Evolutionary conservation across 495 filamentous ascomycete species (phyloP).

Genomic region (Neurospora pannonica): DNA sequence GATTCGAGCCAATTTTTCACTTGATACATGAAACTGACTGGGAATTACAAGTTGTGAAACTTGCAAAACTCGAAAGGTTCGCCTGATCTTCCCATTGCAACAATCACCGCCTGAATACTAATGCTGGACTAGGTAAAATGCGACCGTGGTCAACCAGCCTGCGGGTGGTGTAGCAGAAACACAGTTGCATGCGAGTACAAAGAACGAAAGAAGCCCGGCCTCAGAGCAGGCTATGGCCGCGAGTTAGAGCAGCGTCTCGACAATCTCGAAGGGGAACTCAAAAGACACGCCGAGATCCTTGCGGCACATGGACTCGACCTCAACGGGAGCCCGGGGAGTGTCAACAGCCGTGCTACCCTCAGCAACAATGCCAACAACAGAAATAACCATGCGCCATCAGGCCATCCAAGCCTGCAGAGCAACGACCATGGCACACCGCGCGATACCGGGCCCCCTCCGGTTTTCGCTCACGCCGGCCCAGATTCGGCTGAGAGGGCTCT

Average conservation of each 20-base stretch:
- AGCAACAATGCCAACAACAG: conserved; percentile 25
- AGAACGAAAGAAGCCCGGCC: conserved; percentile 75
- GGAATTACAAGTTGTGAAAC: background rate
- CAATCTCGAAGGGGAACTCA: conserved; percentile 42
- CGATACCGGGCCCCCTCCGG: conserved; percentile 26
- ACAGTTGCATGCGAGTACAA: conserved; percentile 71
- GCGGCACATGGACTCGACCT: conserved; percentile 19
- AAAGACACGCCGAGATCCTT: conserved; percentile 39
- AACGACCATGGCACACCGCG: conserved; percentile 41
- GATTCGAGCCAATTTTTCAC: too few relatives aligned
- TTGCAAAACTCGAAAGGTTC: background rate
- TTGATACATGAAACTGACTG: background rate
- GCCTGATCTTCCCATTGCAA: background rate
- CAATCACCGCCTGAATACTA: background rate
- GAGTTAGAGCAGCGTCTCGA: conserved; percentile 76
- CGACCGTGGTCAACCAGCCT: conserved; percentile 73
- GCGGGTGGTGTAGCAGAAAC: conserved; percentile 82
- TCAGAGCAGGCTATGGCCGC: conserved; percentile 77
- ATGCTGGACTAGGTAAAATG: conserved; percentile 52
- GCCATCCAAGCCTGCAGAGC: conserved; percentile 28
- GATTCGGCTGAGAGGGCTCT: conserved; percentile 49
- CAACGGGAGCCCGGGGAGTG: conserved; percentile 14
- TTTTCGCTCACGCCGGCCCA: conserved; percentile 23
- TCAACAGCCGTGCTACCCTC: conserved; percentile 20
- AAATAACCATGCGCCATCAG: conserved; percentile 38